phyloP scores from a whole-genome alignment of 179 eudicot genomes.

The Camellia oleifera region DNA sequence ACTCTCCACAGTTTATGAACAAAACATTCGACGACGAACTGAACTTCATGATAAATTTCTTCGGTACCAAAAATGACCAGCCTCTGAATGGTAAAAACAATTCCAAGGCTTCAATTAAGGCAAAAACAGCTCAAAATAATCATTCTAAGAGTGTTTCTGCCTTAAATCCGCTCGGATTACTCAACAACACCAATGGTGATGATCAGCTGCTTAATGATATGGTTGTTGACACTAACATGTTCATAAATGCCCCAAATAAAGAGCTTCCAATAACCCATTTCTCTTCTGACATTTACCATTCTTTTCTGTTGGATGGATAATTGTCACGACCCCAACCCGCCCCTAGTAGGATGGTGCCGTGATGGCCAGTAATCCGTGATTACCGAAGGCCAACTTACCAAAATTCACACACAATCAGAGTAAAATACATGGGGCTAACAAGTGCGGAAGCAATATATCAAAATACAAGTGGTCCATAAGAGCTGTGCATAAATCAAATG shows the following conservation, averaged over 20 bases:
- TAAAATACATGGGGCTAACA: too few species aligned
- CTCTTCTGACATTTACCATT: slow-evolving; percentile 26
- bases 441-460: too few species aligned
- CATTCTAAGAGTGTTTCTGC: background rate
- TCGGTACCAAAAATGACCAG: slow-evolving; percentile 14
- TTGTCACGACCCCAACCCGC: too few species aligned
- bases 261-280: slow-evolving; percentile 7
- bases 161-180: background rate
- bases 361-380: too few species aligned
- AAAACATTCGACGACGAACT: slow-evolving; percentile 38
- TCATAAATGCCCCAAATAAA: background rate
- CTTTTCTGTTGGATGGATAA: slow-evolving; percentile 26
- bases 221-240: background rate
- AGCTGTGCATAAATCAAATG: too few species aligned
- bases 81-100: background rate
- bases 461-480: too few species aligned
- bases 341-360: too few species aligned
- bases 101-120: background rate
- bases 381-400: too few species aligned
- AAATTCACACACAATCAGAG: too few species aligned
- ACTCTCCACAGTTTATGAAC: slow-evolving; percentile 18
- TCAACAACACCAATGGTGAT: background rate
- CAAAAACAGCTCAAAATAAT: background rate
- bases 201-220: background rate
- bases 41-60: slow-evolving; percentile 39